Base-by-base conservation (phyloP, 1,284 basidiomycete genomes). In the Microbotryum violaceum region DNA sequence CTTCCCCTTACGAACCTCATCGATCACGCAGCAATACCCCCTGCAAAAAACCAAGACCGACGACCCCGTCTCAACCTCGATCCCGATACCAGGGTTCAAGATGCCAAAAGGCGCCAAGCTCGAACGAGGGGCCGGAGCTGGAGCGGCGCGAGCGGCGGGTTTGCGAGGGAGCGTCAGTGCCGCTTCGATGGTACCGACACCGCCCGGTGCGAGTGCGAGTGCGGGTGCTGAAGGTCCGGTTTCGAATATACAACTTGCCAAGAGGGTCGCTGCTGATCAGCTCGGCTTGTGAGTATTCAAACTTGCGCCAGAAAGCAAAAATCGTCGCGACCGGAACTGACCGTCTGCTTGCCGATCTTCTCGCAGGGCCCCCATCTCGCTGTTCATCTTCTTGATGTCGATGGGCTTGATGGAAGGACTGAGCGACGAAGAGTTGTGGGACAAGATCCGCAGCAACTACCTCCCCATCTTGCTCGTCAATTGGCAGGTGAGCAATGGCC, bases 191-290 rank as follows among this genome's bases (percentile, higher is more conserved):
- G 46, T 33, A 27, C 55, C 25, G 53, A n/a, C 21, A 16, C 51
- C 52, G 50, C 49, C 42, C n/a, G 46, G 54, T 5, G 56, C 60
- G 0, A 60, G 58, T 20, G 57, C 54, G 1, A 42, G 46, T 47
- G 46, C 46, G 20, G 46, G 21, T 47, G 47, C 25, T 18, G 37
- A 16, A 6, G 10, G 29, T 21, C 27, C 50, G 4, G 6, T 49
- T 4, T n/a, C 20, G 25, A 49, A 42, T 18, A 18, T 54, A 3
- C 21, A 59, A 25, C 33, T 69, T 8, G 57, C 58, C 21, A 69
- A 69, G 56, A 49, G 68, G 2, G 65, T 69, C n/a, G 68, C 63
- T 7, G 68, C 68, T 27, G 68, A 69, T 52, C 68, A 69, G 49
- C 44, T 69, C 20, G 59, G 51, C 27, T 65, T 69, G 67, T 68